Base-by-base conservation (phyloP, 352 stramenopile species). In the Thraustochytrium sp. region DNA sequence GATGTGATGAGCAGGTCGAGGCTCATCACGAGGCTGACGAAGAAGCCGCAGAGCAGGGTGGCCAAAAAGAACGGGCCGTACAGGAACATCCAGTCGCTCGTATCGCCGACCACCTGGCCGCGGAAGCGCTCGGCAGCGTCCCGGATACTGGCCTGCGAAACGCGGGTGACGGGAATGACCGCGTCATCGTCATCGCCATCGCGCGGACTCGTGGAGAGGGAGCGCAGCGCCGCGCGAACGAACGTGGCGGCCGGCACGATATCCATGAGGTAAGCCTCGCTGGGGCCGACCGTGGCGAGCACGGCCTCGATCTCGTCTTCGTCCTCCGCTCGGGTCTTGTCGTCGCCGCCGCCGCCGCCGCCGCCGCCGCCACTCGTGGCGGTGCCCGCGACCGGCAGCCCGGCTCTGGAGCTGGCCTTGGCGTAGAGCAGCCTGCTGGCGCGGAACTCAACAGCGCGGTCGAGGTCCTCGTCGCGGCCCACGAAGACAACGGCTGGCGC, bases 1-100 rank as follows among this genome's bases (percentile, higher is more conserved):
- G 68, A 80, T 5, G 68, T 80, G 34, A 80, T 61, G 21, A 80
- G 46, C 3, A 80, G 51, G 48, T 80, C 68, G 38, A 80, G 38
- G 68, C 68, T 80, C 44, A 53, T 55, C 44, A 80, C 13, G 21
- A 80, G 16, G 68, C 68, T 51, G 23, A 80, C 34, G 3, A 80
- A 26, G 2, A 48, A 68, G 18, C 68, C 68, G 26, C 68, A 46
- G 5, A 23, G 0, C 31, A 80, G 26, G 23, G 11, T 61, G 8
- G 40, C 48, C 13, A 64, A 18, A 18, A 44, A 13, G 1, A 63
- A 46, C n/a, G 68, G 48, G 0, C 11, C 38, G 26, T 23, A 46
- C 9, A 80, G 9, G n/a, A 13, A 18, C 16, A 5, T 5, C 68
- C 38, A 21, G n/a, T 16, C 37, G 44, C 68, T 75, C 29, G 37